Evolutionary conservation across 208 protist species (phyloP).

Genomic region (Wallacemonas rigidus): DNA sequence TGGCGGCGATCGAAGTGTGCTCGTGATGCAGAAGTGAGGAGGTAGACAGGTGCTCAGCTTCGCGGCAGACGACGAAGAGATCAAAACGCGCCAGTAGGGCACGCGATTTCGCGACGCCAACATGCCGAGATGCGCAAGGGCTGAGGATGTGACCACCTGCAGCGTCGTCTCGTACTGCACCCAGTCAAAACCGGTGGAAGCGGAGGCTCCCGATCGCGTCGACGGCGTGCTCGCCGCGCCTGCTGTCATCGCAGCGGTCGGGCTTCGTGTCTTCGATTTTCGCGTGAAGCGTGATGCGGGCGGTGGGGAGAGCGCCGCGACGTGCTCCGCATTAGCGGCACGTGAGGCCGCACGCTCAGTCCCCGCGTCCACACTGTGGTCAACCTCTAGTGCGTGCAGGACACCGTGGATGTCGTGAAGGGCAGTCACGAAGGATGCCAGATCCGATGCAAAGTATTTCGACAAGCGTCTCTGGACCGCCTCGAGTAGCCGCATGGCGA

Average conservation of each 20-base stretch:
- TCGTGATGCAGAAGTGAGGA: neutral
- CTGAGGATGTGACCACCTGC: neutral
- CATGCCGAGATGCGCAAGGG: neutral
- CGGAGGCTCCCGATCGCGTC: neutral
- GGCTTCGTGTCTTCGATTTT: too few relatives aligned
- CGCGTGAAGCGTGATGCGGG: constrained; percentile 3
- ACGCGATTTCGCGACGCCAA: too few relatives aligned
- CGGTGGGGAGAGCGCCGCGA: neutral
- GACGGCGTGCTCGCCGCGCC: neutral
- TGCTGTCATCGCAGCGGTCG: too few relatives aligned
- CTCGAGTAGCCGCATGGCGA: neutral
- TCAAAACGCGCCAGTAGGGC: neutral
- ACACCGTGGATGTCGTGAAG: constrained; percentile 2
- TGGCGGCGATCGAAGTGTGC: too few relatives aligned
- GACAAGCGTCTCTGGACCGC: neutral
- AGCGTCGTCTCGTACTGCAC: neutral
- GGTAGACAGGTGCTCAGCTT: neutral
- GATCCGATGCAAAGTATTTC: constrained; percentile 5
- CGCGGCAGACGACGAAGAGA: neutral
- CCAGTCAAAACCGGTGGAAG: neutral
- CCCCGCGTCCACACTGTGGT: neutral
- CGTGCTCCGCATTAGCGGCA: neutral
- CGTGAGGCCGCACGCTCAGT: too few relatives aligned
- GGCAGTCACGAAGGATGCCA: neutral
- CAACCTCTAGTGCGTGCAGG: neutral